A percentile compares a stretch with the other conserved stretches of the same genome.
Evolutionary conservation across 2,329 filamentous ascomycete genomes (phyloP).

Genomic region (Chaetomium strumarium): DNA sequence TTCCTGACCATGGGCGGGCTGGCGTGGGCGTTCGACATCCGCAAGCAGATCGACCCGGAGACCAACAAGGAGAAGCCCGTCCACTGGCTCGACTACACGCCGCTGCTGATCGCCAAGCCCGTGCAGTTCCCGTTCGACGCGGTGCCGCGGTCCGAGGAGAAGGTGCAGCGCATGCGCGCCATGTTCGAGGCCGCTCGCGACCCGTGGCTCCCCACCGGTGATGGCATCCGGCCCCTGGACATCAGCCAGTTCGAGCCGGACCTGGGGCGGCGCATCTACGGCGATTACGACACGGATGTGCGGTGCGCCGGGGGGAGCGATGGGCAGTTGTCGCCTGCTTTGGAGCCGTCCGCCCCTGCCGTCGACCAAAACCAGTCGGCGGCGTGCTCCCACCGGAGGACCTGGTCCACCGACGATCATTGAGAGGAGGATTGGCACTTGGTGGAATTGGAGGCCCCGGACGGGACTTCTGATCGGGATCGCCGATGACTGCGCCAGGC

Average conservation of each 20-base stretch:
- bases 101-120: slow-evolving; percentile 41
- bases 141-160: slow-evolving; percentile 25
- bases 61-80: slow-evolving; percentile 29
- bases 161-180: slow-evolving; percentile 22
- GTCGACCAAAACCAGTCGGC: neutral
- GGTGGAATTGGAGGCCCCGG: no score
- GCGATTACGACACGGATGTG: neutral
- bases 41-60: slow-evolving; percentile 26
- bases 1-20: slow-evolving; percentile 26
- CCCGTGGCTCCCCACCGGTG: slow-evolving; percentile 5
- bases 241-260: slow-evolving; percentile 11
- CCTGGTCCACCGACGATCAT: no score
- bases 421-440: no score
- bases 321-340: no score
- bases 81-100: slow-evolving; percentile 40
- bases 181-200: slow-evolving; percentile 29
- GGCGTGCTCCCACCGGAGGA: no score
- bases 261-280: neutral
- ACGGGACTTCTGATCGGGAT: no score
- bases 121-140: slow-evolving; percentile 35
- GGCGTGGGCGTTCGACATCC: slow-evolving; percentile 25
- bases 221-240: slow-evolving; percentile 7
- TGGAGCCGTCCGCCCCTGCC: no score
- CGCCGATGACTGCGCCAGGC: no score
- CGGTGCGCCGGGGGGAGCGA: no score